Evolutionary conservation across 1,139 yeast species (phyloP), one percentile per base, ranked within the genome.

Genomic region (Ogataea hybrid): DNA sequence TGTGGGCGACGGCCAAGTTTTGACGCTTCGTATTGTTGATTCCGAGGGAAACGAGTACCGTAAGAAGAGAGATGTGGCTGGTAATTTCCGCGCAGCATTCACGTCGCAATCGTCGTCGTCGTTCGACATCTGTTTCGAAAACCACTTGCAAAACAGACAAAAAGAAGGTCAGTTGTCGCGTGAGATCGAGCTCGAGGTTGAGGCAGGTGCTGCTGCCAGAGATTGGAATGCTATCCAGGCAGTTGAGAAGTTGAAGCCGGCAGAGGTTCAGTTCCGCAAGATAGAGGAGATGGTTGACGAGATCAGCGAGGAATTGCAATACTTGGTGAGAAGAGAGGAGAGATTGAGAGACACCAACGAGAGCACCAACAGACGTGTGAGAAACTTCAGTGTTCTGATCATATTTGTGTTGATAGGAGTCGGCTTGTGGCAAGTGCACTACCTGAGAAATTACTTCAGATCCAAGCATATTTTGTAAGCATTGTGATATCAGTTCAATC

Each of bases 141-240:
- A 92, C 64, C 64, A 69, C 42, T 58, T 69, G 50, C 56, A 53
- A 39, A 73, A 77, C 46, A 63, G 67, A 25, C 61, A 64, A 39
- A 65, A 63, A 41, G 68, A 64, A 46, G 57, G 56, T 5, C 56
- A 69, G 36, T 59, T 75, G 51, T 62, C 69, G 35, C 77, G 90
- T 65, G 81, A 82, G 44, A 71, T 92, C 54, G 97, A 89, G 61
- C 72, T 92, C 58, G 97, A 90, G 53, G 84, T 92, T 46, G 97
- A 92, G 65, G 83, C 90, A 51, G 98, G 98, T 25, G 86, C 97
- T 42, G 88, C 90, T 56, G 97, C 97, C 30, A 83, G 97, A 67
- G 97, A 92, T 68, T 92, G 97, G 97, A 88, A 88, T 62, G 89
- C 94, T 21, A 73, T 89, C 50, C 97, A 90, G 69, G 90, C 96